phyloP scores from a whole-genome alignment of 768 basidiomycete genomes.

The Bullera alba region DNA sequence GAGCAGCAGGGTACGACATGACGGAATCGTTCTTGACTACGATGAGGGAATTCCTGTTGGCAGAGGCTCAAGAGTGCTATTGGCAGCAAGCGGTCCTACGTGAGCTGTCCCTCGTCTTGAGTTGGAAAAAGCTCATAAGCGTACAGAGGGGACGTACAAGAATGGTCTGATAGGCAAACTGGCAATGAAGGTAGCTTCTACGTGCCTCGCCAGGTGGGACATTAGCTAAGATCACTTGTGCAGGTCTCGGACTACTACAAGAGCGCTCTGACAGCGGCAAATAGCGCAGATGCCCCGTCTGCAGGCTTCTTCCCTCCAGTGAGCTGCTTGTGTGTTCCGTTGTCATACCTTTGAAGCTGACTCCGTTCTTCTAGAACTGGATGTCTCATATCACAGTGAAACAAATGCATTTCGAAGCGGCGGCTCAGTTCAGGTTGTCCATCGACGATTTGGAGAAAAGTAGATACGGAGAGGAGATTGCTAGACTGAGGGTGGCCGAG shows the following conservation, averaged over 20 bases:
- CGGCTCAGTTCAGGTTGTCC: conserved; percentile 79
- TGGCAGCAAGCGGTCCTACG: conserved; percentile 89
- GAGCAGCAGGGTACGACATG: conserved; percentile 55
- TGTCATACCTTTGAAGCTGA: background rate
- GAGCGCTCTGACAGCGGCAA: conserved; percentile 46
- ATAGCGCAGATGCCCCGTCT: conserved; percentile 33
- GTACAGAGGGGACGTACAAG: conserved; percentile 58
- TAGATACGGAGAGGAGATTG: conserved; percentile 82
- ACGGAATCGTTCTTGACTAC: conserved; percentile 56
- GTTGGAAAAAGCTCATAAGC: background rate
- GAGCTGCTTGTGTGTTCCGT: no score
- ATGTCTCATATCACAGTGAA: conserved; percentile 74
- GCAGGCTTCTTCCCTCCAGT: conserved; percentile 42
- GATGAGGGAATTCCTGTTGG: conserved; percentile 71
- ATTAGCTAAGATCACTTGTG: background rate
- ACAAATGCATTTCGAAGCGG: conserved; percentile 74
- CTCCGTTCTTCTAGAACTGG: conserved; percentile 57
- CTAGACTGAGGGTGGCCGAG: conserved; percentile 65
- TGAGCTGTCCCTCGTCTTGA: conserved; percentile 40
- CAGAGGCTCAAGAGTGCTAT: conserved; percentile 92
- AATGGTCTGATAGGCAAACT: conserved; percentile 77
- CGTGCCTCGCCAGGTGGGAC: background rate
- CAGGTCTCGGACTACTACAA: conserved; percentile 60
- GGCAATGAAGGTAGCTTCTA: conserved; percentile 58
- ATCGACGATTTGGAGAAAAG: conserved; percentile 68